Conservation (phyloP, 306 rosid genomes). For the Cucumis hystrix region DNA sequence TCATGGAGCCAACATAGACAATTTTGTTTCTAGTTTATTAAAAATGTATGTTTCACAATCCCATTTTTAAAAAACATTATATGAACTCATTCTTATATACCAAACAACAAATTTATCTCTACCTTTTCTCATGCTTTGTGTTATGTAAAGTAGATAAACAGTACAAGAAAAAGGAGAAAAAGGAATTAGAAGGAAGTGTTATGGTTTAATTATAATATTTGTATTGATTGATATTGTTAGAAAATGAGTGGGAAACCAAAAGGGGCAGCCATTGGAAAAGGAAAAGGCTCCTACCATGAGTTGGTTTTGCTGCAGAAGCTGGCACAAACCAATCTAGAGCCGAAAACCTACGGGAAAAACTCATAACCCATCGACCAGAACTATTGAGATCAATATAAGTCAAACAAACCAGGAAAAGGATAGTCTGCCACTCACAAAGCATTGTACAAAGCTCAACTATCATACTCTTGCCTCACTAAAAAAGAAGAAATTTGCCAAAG, state of each 20-base stretch:
- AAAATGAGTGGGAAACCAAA: neutral
- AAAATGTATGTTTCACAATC: neutral
- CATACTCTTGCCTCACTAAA: too few relatives aligned
- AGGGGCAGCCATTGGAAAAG: neutral
- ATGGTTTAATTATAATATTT: neutral
- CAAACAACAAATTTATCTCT: neutral
- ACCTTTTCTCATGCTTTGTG: neutral
- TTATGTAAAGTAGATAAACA: neutral
- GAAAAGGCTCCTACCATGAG: neutral
- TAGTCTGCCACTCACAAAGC: too few relatives aligned
- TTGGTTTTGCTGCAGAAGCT: neutral
- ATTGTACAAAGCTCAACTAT: too few relatives aligned
- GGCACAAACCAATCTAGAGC: too few relatives aligned
- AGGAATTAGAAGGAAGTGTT: neutral
- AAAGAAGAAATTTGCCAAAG: too few relatives aligned
- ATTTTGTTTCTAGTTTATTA: neutral
- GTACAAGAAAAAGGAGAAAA: neutral
- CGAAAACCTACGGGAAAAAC: too few relatives aligned
- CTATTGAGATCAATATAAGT: too few relatives aligned
- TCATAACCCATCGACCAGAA: too few relatives aligned
- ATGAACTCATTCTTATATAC: neutral
- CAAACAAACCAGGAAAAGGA: too few relatives aligned
- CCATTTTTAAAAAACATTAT: neutral
- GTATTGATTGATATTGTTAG: neutral
- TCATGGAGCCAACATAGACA: neutral